Evolutionary conservation across 495 filamentous ascomycete species (phyloP), one percentile per base, ranked within the genome.

Genomic region (Penicillium soppii): DNA sequence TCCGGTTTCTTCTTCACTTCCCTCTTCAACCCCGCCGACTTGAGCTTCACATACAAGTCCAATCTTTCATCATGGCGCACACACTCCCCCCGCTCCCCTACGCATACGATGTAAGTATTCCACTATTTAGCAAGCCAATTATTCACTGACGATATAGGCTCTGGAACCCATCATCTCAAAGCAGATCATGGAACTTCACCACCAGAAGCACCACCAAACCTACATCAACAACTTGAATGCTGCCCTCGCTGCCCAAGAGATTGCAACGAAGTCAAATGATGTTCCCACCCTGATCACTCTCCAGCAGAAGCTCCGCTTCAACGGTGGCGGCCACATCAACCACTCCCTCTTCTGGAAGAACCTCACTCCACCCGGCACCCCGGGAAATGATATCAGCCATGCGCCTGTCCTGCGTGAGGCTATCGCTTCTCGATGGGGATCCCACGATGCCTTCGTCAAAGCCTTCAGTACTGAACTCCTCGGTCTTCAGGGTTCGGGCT

Each of bases 261-360:
- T 68, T 1, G 81, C 82, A 9, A 62, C 72, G 5, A 37, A 56
- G 16, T 57, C 65, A 26, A 65, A 74, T 25, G 70, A 83, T 54
- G 69, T 83, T 54, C 46, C 78, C 29, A 68, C 81, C 15, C 80
- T 90, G 43, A 90, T 96, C 57, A 73, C 85, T 5, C 72, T 92
- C 29, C 89, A 92, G 47, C 85, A 91, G 1, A 75, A 90, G 49
- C 85, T 98, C 74, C 95, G 90, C 74, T 98, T 98, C 80, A 86
- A 98, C 70, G 94, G 91, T 51, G 91, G 89, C 37, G 91, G 91
- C 23, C 91, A 96, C 76, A 82, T 92, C 71, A 95, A 95, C 73
- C 91, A 96, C 77, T 84, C 86, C 15, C 78, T 96, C 8, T 96
- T 95, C 78, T 96, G 91, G 91, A 81, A 88, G 74, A 92, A 94